Evolutionary conservation across 306 rosid species (phyloP), one percentile per base, ranked within the genome.

Genomic region (Pachyrhizus erosus): DNA sequence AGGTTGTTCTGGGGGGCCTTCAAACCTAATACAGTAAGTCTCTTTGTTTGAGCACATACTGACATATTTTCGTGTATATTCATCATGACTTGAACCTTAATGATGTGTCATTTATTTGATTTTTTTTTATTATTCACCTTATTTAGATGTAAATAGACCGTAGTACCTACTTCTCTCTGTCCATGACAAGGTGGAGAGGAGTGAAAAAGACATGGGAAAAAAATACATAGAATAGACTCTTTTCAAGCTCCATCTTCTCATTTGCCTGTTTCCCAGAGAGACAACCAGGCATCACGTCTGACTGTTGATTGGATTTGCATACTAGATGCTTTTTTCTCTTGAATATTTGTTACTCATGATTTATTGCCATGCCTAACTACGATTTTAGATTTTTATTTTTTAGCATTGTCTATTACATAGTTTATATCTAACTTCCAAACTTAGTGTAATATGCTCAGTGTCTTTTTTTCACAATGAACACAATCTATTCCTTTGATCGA

Each of bases 1-100:
- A 94, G 98, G 54, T 82, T 93, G 70, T 95, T 83, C 72, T 93
- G 93, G 92, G 98, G 98, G 42, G 97, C 97, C 33, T 95, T 95
- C 75, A 9, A 90, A 73, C 93, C 95, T 78, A 80, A 90, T 73
- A 86, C 90, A 73, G 98, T 95, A 93, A 73, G 89, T 80, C 49
- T 73, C 37, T 69, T 52, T 55, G 52, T 73, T 70, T 57, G 34
- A 52, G 49, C 51, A 49, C 21, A 11, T 57, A 52, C 66, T 13
- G 7, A 31, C 57, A 13, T 79, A 74, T 45, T 43, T 3, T 12
- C 27, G 27, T 68, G 13, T 58, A 21, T 73, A 9, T 83, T n/a
- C 39, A 48, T 77, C 27, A 76, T 21, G 21, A 27, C 58, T 72
- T 29, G 24, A 57, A 58, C 9, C n/a, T n/a, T 18, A 76, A 77